These are phyloP conservation scores for Primulina tabacum DNA, from an alignment of 257 asterid species.

Conservation along the genomic window DNA sequence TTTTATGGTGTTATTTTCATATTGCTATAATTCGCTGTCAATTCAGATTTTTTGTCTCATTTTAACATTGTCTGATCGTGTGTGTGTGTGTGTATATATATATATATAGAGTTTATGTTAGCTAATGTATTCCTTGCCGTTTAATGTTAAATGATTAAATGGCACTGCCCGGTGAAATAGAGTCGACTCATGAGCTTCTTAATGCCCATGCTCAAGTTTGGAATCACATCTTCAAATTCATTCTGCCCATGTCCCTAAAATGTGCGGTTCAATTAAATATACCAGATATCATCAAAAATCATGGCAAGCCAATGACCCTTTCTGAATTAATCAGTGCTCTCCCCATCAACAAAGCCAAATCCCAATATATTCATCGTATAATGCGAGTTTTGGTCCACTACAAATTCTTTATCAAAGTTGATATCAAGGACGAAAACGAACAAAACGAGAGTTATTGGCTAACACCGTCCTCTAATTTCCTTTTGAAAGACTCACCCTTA, in stretches of 20 bases:
- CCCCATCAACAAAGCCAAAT: constrained; percentile 9
- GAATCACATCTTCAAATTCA: background rate
- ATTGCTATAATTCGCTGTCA: no score
- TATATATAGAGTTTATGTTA: no score
- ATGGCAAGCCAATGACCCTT: constrained; percentile 15
- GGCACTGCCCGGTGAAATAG: background rate
- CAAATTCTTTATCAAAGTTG: background rate
- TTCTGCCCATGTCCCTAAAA: background rate
- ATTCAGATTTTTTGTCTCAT: no score
- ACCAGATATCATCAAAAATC: background rate
- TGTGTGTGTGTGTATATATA: no score
- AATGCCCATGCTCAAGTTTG: background rate
- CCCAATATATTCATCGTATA: background rate
- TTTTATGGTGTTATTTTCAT: no score
- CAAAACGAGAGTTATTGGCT: background rate
- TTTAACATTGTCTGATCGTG: no score
- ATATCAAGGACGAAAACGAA: background rate
- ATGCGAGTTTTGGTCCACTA: constrained; percentile 3
- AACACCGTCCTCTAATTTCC: constrained; percentile 1
- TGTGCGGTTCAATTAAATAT: background rate
- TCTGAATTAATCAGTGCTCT: background rate
- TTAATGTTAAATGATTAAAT: background rate
- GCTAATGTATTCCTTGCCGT: no score
- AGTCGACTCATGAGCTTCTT: background rate
- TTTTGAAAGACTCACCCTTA: constrained; percentile 1